Conservation (phyloP, 2,329 filamentous ascomycete species). For the Beauveria scarabaeidicola region DNA sequence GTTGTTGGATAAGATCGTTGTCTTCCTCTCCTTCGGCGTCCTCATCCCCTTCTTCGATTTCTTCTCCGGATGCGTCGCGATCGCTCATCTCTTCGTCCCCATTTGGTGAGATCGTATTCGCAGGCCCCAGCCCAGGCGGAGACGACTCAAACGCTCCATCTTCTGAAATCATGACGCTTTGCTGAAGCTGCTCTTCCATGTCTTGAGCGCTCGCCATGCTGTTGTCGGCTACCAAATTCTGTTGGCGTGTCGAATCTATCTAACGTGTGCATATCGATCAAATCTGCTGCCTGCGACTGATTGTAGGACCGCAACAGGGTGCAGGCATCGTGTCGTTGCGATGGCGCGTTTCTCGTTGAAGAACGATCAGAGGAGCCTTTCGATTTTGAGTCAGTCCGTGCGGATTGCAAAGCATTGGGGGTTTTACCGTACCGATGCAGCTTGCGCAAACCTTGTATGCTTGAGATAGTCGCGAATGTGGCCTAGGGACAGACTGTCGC, state of each 20-base stretch:
- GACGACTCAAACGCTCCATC: conserved; percentile 32
- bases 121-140: not conserved
- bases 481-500: conserved; percentile 6
- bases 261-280: conserved; percentile 24
- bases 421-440: not conserved
- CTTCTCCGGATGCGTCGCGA: conserved; percentile 32
- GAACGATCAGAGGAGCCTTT: not conserved
- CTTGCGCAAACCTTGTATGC: not conserved
- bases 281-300: conserved; percentile 16
- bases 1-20: conserved; percentile 23
- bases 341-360: conserved; percentile 5
- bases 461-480: not conserved
- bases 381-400: not conserved
- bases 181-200: conserved; percentile 50
- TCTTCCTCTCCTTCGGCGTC: conserved; percentile 37
- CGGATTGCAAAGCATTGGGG: not conserved
- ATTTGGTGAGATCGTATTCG: conserved; percentile 21
- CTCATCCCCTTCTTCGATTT: conserved; percentile 29
- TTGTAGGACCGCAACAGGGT: conserved; percentile 7
- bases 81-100: conserved; percentile 30
- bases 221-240: conserved; percentile 17
- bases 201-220: conserved; percentile 44
- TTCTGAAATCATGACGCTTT: conserved; percentile 44
- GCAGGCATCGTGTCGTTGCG: conserved; percentile 10
- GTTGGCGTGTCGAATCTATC: conserved; percentile 6